Percentiles rank a stretch among this genome's conserved stretches.
Conservation (phyloP, 192 early-diverging fungal species). For the Rhizophagus clarus region DNA sequence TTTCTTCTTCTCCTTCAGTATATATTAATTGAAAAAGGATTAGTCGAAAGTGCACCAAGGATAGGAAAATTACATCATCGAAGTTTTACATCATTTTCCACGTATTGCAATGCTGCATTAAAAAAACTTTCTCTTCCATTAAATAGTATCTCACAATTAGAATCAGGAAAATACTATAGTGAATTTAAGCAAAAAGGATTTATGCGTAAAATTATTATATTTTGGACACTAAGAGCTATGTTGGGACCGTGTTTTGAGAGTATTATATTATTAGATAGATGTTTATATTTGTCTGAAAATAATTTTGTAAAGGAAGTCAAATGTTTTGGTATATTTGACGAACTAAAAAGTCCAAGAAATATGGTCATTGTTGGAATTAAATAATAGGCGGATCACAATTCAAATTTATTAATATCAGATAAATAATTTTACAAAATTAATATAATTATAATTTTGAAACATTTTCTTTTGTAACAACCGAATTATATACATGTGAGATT, state of each 20-base stretch:
- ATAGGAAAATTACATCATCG: slow-evolving; percentile 62
- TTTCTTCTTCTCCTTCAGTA: not conserved
- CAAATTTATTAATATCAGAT: no score
- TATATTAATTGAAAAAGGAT: not conserved
- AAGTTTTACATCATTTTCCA: slow-evolving; percentile 52
- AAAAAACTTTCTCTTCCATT: slow-evolving; percentile 48
- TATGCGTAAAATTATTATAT: slow-evolving; percentile 61
- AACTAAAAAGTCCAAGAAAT: not conserved
- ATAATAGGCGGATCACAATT: not conserved
- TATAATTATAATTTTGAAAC: no score
- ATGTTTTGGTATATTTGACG: not conserved
- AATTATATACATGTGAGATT: not conserved
- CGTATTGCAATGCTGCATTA: slow-evolving; percentile 63
- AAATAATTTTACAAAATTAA: no score
- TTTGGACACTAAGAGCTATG: slow-evolving; percentile 82
- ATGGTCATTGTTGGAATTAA: not conserved
- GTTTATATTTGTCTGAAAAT: slow-evolving; percentile 61
- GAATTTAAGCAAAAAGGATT: slow-evolving; percentile 33
- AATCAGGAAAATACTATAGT: slow-evolving; percentile 47
- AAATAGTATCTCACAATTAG: slow-evolving; percentile 42
- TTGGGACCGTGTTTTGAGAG: slow-evolving; percentile 75
- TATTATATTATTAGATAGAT: slow-evolving; percentile 79
- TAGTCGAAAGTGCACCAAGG: not conserved
- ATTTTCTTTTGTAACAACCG: not conserved
- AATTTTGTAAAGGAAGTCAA: slow-evolving; percentile 33